These are phyloP conservation scores for Odonthalia washingtoniensis DNA, from an alignment of 31 red algal species.

Conservation along the genomic window DNA sequence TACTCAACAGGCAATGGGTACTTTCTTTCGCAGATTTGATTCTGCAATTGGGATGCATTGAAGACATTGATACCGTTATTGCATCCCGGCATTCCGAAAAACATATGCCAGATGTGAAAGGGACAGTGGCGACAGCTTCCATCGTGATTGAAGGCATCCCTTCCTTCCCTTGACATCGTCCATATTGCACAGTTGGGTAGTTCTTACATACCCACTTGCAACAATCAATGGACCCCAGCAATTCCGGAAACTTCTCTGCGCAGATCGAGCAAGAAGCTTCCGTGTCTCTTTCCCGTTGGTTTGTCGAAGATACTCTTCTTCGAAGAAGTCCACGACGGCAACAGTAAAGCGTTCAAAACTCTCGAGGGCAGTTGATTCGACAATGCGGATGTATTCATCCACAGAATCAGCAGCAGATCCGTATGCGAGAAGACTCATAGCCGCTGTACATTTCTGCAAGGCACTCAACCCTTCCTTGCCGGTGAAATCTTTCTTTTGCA, in stretches of 20 bases:
- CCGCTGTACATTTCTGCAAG: conserved; percentile 15
- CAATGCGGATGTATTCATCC: conserved; percentile 43
- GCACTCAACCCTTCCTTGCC: too few relatives aligned
- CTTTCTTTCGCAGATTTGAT: neutral
- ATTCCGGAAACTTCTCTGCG: neutral
- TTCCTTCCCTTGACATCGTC: conserved; percentile 29
- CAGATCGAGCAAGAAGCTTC: neutral
- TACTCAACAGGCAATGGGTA: neutral
- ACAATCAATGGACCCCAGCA: conserved; percentile 37
- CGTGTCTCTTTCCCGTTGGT: conserved; percentile 1
- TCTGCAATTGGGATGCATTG: neutral
- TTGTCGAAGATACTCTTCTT: conserved; percentile 21
- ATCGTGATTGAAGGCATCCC: conserved; percentile 12
- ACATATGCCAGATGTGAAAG: neutral
- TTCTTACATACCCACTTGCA: conserved; percentile 24
- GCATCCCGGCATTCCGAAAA: conserved; percentile 13
- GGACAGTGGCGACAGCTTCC: conserved; percentile 9
- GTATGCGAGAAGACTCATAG: conserved; percentile 34
- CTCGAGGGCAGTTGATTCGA: too few relatives aligned
- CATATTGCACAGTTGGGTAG: neutral
- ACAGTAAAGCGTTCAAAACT: conserved; percentile 19
- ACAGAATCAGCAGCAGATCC: conserved; percentile 40
- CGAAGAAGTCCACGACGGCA: conserved; percentile 1
- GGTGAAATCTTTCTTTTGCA: too few relatives aligned
- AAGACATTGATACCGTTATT: conserved; percentile 39